These are phyloP conservation scores for Nicotiana otophora DNA, from an alignment of 257 asterid species.

Conservation along the genomic window DNA sequence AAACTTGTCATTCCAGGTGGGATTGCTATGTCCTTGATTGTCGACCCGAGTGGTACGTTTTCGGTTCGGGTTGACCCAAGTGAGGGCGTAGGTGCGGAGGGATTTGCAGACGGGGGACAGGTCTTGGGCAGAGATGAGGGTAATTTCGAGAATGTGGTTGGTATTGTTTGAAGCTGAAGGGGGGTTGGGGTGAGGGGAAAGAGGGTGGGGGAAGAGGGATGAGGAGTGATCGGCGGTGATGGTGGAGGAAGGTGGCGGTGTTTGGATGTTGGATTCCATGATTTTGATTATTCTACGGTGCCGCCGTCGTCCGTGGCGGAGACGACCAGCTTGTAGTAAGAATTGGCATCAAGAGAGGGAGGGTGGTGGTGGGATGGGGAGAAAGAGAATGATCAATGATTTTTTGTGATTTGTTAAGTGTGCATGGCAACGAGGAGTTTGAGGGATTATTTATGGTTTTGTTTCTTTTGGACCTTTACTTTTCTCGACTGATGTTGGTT, in stretches of 20 bases:
- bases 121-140: constrained; percentile 71
- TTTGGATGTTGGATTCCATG: constrained; percentile 37
- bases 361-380: neutral
- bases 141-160: constrained; percentile 41
- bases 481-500: neutral
- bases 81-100: constrained; percentile 54
- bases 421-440: neutral
- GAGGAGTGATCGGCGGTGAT: constrained; percentile 30
- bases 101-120: constrained; percentile 48
- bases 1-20: constrained; percentile 70
- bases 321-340: neutral
- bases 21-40: constrained; percentile 42
- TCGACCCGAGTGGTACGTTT: constrained; percentile 49
- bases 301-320: neutral
- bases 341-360: neutral
- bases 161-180: constrained; percentile 4
- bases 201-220: neutral
- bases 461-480: neutral
- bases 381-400: neutral
- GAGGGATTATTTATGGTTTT: neutral
- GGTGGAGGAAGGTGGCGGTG: constrained; percentile 43
- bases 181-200: constrained; percentile 9
- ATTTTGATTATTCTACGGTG: neutral
- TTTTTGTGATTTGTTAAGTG: neutral
- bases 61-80: constrained; percentile 46